Conservation (phyloP, 2,329 filamentous ascomycete species). For the Aspergillus ustus region DNA sequence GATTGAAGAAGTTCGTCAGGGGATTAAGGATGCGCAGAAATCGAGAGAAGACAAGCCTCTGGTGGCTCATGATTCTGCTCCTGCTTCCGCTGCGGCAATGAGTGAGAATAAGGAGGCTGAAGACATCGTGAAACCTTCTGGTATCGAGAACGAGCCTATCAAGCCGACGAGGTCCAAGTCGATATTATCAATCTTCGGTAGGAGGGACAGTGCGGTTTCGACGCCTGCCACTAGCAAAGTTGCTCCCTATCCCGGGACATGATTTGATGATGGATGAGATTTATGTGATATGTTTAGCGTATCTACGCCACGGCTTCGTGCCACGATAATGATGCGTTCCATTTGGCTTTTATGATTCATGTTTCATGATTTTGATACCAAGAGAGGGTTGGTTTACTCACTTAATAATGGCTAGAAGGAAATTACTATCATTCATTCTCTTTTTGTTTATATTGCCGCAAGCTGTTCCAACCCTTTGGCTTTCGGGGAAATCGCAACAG, state of each 20-base stretch:
- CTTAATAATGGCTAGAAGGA: not conserved
- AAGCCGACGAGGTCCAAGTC: conserved; percentile 38
- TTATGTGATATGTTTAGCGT: not conserved
- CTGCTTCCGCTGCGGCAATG: conserved; percentile 23
- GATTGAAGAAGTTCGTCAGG: conserved; percentile 44
- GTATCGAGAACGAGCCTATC: conserved; percentile 8
- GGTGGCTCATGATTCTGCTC: not conserved
- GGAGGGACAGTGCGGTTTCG: conserved; percentile 27
- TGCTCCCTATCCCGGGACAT: conserved; percentile 44
- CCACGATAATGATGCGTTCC: not conserved
- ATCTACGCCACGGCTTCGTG: not conserved
- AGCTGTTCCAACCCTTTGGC: not conserved
- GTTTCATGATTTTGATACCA: not conserved
- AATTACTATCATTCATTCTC: not conserved
- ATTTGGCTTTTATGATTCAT: not conserved
- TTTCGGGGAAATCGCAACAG: not conserved
- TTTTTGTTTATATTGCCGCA: not conserved
- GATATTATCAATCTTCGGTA: conserved; percentile 34
- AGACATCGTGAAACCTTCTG: conserved; percentile 1
- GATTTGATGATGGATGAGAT: conserved; percentile 13
- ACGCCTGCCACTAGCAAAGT: conserved; percentile 24
- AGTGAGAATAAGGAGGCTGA: conserved; percentile 12
- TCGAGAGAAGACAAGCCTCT: conserved; percentile 28
- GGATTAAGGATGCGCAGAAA: conserved; percentile 45
- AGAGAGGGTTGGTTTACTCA: not conserved